Percentiles rank a stretch among this genome's conserved stretches.
Conservation (phyloP, 495 filamentous ascomycete genomes). For the Neurospora pannonica region DNA sequence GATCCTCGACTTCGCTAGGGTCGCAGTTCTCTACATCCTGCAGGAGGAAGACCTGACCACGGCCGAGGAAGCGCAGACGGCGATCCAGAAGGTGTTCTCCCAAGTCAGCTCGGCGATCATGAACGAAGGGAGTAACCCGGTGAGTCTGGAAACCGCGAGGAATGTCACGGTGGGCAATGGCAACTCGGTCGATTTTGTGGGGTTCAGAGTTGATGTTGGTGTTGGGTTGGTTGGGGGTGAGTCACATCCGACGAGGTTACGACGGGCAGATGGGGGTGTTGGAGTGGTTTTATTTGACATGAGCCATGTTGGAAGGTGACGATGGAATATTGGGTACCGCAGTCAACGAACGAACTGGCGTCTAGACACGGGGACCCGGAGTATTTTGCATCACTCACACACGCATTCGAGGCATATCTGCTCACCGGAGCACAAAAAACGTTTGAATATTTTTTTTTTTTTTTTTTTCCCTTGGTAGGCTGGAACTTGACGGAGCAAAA, state of each 20-base stretch:
- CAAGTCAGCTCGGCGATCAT: slow-evolving; percentile 16
- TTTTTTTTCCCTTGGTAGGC: neutral
- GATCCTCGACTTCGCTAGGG: slow-evolving; percentile 56
- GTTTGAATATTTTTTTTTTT: neutral
- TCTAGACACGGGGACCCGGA: neutral
- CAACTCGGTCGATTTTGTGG: slow-evolving; percentile 38
- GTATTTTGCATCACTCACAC: neutral
- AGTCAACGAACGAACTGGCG: neutral
- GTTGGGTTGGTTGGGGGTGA: slow-evolving; percentile 4
- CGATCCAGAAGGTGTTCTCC: slow-evolving; percentile 44
- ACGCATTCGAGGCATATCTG: neutral
- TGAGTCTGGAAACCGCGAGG: slow-evolving; percentile 21
- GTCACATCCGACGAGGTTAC: neutral
- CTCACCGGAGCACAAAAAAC: neutral
- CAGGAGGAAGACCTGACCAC: slow-evolving; percentile 42
- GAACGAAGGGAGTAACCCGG: slow-evolving; percentile 9
- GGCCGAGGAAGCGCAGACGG: slow-evolving; percentile 48
- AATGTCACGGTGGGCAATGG: slow-evolving; percentile 35
- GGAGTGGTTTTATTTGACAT: neutral
- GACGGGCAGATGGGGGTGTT: neutral
- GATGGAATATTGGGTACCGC: neutral
- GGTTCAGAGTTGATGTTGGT: slow-evolving; percentile 14
- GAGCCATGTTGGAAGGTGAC: neutral
- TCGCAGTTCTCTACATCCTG: slow-evolving; percentile 52
- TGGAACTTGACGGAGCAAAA: neutral